These are phyloP conservation scores for Malassezia japonica DNA, from an alignment of 1,284 basidiomycete genomes.

Conservation along the genomic window DNA sequence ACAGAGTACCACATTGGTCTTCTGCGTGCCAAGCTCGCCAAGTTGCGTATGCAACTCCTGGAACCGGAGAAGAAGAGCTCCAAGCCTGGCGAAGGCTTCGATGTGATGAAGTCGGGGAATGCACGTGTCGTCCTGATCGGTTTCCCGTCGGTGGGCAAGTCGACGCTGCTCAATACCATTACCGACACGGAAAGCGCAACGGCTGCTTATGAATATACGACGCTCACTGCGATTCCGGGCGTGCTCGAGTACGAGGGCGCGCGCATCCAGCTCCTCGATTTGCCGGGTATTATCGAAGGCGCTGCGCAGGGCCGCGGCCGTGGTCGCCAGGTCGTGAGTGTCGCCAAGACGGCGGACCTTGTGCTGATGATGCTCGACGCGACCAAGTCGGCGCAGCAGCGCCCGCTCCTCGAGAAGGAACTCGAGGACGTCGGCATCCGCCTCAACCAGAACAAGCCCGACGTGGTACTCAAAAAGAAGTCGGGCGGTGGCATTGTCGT, in stretches of 20 bases:
- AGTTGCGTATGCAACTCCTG: conserved; percentile 40
- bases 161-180: conserved; percentile 79
- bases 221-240: conserved; percentile 56
- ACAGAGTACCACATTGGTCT: conserved; percentile 44
- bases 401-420: conserved; percentile 75
- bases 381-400: conserved; percentile 89
- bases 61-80: conserved; percentile 36
- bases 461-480: conserved; percentile 62
- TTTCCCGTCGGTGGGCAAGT: conserved; percentile 70
- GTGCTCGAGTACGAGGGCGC: conserved; percentile 52
- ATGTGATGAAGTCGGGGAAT: conserved; percentile 42
- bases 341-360: conserved; percentile 81
- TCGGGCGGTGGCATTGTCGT: conserved; percentile 64
- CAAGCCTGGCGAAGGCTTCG: conserved; percentile 41
- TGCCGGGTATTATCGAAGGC: conserved; percentile 95
- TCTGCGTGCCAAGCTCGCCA: conserved; percentile 41
- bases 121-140: conserved; percentile 71
- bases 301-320: conserved; percentile 71
- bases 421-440: conserved; percentile 92
- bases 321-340: conserved; percentile 79
- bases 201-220: conserved; percentile 93
- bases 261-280: conserved; percentile 56
- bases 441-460: conserved; percentile 77
- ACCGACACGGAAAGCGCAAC: conserved; percentile 81
- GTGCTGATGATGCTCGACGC: conserved; percentile 87